Percentiles rank a stretch among this genome's conserved stretches.
These are phyloP conservation scores for Scheffersomyces titani DNA, from an alignment of 1,139 yeast species.

Conservation along the genomic window DNA sequence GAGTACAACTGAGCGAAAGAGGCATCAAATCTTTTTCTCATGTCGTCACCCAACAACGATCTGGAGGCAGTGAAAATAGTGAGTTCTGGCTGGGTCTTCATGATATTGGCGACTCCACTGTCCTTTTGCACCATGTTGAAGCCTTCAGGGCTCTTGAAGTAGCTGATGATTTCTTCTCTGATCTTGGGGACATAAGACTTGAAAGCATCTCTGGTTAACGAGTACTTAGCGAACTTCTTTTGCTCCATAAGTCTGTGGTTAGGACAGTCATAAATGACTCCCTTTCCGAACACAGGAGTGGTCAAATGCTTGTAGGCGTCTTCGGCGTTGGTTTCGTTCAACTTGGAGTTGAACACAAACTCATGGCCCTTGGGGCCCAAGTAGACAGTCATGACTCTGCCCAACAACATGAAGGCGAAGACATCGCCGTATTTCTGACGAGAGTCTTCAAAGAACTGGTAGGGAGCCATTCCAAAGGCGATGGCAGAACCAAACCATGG, in stretches of 20 bases:
- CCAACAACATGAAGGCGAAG: conserved; percentile 84
- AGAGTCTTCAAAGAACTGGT: conserved; percentile 79
- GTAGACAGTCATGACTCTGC: conserved; percentile 92
- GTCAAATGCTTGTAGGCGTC: conserved; percentile 94
- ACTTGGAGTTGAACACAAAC: conserved; percentile 88
- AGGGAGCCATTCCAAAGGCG: conserved; percentile 88
- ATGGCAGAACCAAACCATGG: conserved; percentile 97
- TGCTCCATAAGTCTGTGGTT: conserved; percentile 95
- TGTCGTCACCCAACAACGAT: conserved; percentile 85
- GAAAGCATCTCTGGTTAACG: conserved; percentile 85
- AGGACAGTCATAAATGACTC: conserved; percentile 96
- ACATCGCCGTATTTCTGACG: conserved; percentile 87
- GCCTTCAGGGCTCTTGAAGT: conserved; percentile 52
- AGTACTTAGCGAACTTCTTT: conserved; percentile 92
- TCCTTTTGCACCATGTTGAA: conserved; percentile 40
- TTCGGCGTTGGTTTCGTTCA: conserved; percentile 91
- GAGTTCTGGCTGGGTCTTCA: conserved; percentile 89
- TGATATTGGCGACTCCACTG: conserved; percentile 65
- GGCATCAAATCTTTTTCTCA: conserved; percentile 80
- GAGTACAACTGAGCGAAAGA: conserved; percentile 83
- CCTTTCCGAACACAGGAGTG: conserved; percentile 96
- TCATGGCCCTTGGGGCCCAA: conserved; percentile 98
- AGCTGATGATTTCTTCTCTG: conserved; percentile 70
- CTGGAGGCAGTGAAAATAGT: conserved; percentile 96
- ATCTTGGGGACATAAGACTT: conserved; percentile 85